Percentiles rank a stretch among this genome's conserved stretches.
Evolutionary conservation across 768 basidiomycete species (phyloP).

Genomic region (Ephemerocybe angulata): DNA sequence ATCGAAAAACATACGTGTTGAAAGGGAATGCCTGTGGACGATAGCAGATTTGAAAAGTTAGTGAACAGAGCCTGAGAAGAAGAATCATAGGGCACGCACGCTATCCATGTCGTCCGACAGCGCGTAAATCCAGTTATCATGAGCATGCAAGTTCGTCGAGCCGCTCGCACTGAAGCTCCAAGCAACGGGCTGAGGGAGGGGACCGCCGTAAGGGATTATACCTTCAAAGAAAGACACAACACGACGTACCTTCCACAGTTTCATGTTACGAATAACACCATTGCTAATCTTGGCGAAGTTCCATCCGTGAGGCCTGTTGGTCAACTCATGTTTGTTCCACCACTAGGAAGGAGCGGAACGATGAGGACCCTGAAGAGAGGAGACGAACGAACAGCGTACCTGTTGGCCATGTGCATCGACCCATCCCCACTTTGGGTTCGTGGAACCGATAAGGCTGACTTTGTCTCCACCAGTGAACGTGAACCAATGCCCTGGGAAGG

Average conservation of each 20-base stretch:
- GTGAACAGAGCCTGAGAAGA: neutral
- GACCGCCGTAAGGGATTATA: too few species aligned
- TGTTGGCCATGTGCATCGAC: conserved; percentile 58
- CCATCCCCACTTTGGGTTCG: conserved; percentile 61
- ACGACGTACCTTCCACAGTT: conserved; percentile 50
- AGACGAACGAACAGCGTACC: conserved; percentile 22
- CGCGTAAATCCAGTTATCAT: conserved; percentile 53
- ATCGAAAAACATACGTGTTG: conserved; percentile 45
- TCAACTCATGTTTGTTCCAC: conserved; percentile 53
- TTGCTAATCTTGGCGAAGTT: conserved; percentile 50
- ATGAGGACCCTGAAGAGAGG: neutral
- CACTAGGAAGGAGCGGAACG: conserved; percentile 35
- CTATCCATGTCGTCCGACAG: conserved; percentile 37
- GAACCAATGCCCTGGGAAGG: conserved; percentile 48
- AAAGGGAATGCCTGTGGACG: conserved; percentile 50
- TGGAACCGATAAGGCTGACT: conserved; percentile 53
- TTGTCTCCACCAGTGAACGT: conserved; percentile 52
- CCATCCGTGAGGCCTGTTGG: conserved; percentile 53
- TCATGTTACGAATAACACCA: conserved; percentile 56
- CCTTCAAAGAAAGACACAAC: too few species aligned
- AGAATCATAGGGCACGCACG: conserved; percentile 16
- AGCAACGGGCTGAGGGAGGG: conserved; percentile 45
- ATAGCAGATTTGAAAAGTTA: neutral
- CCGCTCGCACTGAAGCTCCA: conserved; percentile 57
- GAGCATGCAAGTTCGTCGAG: conserved; percentile 46